phyloP scores from a whole-genome alignment of 371 early-diverging fungal species.

The Mucor piriformis region DNA sequence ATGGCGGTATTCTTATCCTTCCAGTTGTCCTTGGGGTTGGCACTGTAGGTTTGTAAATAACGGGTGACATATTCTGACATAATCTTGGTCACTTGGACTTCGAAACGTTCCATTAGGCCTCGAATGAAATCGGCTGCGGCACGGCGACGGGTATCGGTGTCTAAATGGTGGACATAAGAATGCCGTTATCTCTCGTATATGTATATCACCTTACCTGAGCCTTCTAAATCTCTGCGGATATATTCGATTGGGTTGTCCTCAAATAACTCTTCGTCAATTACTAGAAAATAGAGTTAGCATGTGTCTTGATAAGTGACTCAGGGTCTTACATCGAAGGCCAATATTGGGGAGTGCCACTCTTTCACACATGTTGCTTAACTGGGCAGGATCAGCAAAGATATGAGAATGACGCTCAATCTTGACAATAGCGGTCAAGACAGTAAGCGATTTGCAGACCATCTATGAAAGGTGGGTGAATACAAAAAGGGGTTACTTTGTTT shows the following conservation, averaged over 20 bases:
- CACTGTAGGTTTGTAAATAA: constrained; percentile 75
- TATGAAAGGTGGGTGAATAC: constrained; percentile 20
- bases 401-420: constrained; percentile 70
- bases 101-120: constrained; percentile 88
- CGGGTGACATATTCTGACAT: constrained; percentile 75
- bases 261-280: constrained; percentile 91
- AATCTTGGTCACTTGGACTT: constrained; percentile 80
- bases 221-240: constrained; percentile 93
- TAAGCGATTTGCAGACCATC: constrained; percentile 88
- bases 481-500: constrained; percentile 35
- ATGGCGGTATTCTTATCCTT: constrained; percentile 95
- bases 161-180: constrained; percentile 23
- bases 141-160: constrained; percentile 90
- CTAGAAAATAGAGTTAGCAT: constrained; percentile 34
- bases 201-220: constrained; percentile 57
- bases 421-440: constrained; percentile 88
- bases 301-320: background rate
- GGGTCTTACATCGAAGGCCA: constrained; percentile 67
- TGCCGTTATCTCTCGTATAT: background rate
- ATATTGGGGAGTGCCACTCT: constrained; percentile 94
- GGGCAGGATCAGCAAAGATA: constrained; percentile 71
- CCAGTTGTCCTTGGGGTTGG: constrained; percentile 83
- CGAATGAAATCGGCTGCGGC: constrained; percentile 92
- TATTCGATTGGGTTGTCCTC: constrained; percentile 96
- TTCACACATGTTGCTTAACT: constrained; percentile 82